These are phyloP conservation scores for Colletotrichum sp. DNA, from an alignment of 2,329 filamentous ascomycete species.

Conservation along the genomic window DNA sequence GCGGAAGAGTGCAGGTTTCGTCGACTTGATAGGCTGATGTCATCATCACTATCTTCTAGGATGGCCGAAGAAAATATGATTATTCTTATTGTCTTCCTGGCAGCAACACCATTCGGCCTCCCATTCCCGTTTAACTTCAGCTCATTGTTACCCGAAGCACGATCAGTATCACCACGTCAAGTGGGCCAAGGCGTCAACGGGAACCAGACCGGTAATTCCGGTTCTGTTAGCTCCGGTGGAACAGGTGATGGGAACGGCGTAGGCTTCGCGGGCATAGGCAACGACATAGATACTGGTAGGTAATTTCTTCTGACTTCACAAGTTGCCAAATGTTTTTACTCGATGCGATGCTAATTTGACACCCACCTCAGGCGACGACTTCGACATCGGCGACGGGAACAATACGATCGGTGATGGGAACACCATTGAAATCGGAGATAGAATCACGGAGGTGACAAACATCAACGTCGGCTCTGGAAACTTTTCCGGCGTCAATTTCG, in stretches of 20 bases:
- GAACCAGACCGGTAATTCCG: not conserved
- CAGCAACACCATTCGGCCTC: not conserved
- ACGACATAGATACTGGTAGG: not conserved
- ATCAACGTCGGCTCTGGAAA: not conserved
- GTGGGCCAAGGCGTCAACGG: not conserved
- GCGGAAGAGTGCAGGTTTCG: not conserved
- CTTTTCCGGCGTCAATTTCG: not conserved
- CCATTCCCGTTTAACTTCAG: not conserved
- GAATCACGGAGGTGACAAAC: not conserved
- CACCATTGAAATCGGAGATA: not conserved
- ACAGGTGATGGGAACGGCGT: not conserved
- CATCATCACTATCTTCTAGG: not conserved
- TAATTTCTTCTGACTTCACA: fast-evolving
- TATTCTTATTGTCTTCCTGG: not conserved
- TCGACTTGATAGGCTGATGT: not conserved
- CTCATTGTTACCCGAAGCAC: not conserved
- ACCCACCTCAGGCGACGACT: not conserved
- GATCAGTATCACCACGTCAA: not conserved
- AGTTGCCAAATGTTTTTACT: not conserved
- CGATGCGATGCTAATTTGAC: not conserved
- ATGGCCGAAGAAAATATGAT: not conserved
- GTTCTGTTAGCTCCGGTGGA: not conserved
- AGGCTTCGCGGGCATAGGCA: not conserved
- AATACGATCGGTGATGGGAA: not conserved
- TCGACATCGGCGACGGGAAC: not conserved